A percentile compares a stretch with the other conserved stretches of the same genome.
Conservation (phyloP, 495 filamentous ascomycete species). For the Poronia punctata region DNA sequence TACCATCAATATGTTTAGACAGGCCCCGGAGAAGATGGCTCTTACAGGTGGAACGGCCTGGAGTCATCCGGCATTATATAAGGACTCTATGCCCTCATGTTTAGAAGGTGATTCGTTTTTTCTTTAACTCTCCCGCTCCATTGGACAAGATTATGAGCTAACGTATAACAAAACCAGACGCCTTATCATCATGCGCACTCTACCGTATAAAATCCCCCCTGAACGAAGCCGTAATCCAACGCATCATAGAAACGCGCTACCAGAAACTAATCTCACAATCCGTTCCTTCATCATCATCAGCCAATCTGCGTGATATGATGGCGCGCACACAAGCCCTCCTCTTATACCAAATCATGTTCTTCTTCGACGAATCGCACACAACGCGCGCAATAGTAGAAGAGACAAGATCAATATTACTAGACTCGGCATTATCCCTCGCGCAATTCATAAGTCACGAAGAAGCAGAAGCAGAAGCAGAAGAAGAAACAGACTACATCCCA, state of each 20-base stretch:
- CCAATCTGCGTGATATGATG: conserved; percentile 17
- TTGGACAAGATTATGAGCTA: no score
- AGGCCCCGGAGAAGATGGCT: conserved; percentile 41
- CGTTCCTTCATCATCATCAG: conserved; percentile 28
- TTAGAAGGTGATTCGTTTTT: conserved; percentile 41
- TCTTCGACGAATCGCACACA: conserved; percentile 44
- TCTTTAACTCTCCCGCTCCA: neutral
- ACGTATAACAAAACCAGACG: conserved; percentile 31
- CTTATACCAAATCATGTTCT: conserved; percentile 47
- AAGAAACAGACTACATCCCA: conserved; percentile 22
- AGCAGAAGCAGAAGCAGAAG: conserved; percentile 10
- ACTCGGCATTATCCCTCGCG: conserved; percentile 25
- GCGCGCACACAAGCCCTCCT: conserved; percentile 39
- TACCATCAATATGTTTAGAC: conserved; percentile 34
- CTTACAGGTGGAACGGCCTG: conserved; percentile 41
- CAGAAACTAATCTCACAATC: conserved; percentile 28
- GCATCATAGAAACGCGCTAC: conserved; percentile 33
- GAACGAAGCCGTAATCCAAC: conserved; percentile 38
- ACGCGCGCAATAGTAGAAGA: conserved; percentile 30
- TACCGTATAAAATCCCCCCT: conserved; percentile 39
- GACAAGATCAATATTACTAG: conserved; percentile 30
- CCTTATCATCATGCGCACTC: conserved; percentile 41
- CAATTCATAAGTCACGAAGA: neutral
- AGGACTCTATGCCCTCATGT: conserved; percentile 36
- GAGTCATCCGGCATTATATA: conserved; percentile 42